Conservation (phyloP, 2,329 filamentous ascomycete species). For the Purpureocillium lavendulum region DNA sequence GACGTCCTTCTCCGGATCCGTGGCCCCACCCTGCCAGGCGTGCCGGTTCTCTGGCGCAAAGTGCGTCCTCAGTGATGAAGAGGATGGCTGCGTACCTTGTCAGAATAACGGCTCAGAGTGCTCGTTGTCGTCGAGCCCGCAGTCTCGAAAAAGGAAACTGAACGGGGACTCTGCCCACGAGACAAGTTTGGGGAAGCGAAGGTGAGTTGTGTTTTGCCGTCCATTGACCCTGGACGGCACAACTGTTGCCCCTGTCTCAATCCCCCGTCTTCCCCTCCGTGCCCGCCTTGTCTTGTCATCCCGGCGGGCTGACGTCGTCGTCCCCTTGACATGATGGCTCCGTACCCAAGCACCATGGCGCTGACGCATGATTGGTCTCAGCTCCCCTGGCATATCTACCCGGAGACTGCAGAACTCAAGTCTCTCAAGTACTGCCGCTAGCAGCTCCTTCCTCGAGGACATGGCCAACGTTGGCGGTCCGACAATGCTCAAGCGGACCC, state of each 20-base stretch:
- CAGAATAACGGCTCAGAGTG: conserved; percentile 72
- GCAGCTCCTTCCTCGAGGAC: conserved; percentile 57
- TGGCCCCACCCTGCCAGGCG: conserved; percentile 57
- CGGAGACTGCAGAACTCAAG: conserved; percentile 47
- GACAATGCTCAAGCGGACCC: conserved; percentile 57
- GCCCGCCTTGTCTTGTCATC: no score
- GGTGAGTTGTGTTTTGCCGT: conserved; percentile 39
- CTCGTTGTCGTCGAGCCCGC: conserved; percentile 68
- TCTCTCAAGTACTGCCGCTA: conserved; percentile 53
- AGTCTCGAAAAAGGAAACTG: conserved; percentile 72
- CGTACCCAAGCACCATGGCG: not conserved
- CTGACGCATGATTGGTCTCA: conserved; percentile 20
- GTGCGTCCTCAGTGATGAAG: conserved; percentile 69
- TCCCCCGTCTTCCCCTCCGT: no score
- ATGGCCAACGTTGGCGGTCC: conserved; percentile 63
- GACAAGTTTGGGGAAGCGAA: conserved; percentile 50
- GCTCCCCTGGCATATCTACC: conserved; percentile 46
- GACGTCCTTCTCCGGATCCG: conserved; percentile 29
- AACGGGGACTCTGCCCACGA: conserved; percentile 55
- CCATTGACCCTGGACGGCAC: no score
- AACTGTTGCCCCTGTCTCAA: no score
- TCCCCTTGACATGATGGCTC: no score
- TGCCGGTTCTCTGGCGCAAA: conserved; percentile 66
- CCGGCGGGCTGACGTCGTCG: not conserved
- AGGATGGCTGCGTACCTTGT: conserved; percentile 67